Conservation (phyloP, 2,329 filamentous ascomycete genomes). For the Fusarium coicis region DNA sequence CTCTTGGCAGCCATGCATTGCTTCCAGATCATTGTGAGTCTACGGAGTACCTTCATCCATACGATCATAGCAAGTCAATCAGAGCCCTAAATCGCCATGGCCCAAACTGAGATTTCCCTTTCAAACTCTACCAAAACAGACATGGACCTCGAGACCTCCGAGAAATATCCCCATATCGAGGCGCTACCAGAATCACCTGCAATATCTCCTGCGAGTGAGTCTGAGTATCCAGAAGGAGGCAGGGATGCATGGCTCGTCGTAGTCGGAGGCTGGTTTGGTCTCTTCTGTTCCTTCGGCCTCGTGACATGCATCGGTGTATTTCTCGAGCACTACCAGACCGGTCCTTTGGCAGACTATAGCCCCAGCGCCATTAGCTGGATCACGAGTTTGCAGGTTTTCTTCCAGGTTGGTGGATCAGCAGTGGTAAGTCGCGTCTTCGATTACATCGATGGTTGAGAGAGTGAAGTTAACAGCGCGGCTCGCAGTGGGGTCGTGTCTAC, state of each 20-base stretch:
- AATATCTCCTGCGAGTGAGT: rapidly evolving
- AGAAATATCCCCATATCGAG: rapidly evolving
- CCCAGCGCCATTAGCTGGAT: neutral
- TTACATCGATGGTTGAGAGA: rapidly evolving
- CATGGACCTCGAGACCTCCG: rapidly evolving
- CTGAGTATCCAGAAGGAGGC: neutral
- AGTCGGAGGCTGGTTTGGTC: neutral
- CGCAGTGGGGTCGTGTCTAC: neutral
- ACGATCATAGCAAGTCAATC: too few relatives aligned
- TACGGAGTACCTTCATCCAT: too few relatives aligned
- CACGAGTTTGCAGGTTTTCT: neutral
- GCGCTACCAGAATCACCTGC: rapidly evolving
- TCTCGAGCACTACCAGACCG: neutral
- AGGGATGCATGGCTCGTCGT: slow-evolving; percentile 3
- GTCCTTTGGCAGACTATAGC: rapidly evolving
- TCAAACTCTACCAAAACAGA: neutral
- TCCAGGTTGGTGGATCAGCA: neutral
- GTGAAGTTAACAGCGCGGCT: rapidly evolving
- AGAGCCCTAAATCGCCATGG: neutral
- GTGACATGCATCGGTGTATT: neutral
- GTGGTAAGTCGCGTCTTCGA: rapidly evolving
- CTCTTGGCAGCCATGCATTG: rapidly evolving
- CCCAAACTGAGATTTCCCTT: rapidly evolving
- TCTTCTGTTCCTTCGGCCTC: neutral
- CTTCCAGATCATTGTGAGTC: rapidly evolving